Conservation (phyloP, 192 early-diverging fungal species). For the Obelidium mucronatum region DNA sequence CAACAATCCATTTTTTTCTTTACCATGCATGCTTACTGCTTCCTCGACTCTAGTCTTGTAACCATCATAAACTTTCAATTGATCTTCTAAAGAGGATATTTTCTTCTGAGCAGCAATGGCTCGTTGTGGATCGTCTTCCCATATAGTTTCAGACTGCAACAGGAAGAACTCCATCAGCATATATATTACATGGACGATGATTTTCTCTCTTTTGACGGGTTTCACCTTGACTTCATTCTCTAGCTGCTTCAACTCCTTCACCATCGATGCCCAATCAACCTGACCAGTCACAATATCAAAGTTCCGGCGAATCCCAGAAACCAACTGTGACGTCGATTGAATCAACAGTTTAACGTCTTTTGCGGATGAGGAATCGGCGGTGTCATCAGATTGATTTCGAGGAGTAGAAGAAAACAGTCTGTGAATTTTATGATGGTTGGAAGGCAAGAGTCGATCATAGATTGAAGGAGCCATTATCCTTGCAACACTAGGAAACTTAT, state of each 20-base stretch:
- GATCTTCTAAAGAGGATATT: conserved; percentile 42
- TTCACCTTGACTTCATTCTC: conserved; percentile 37
- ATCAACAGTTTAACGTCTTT: conserved; percentile 5
- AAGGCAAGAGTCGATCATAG: neutral
- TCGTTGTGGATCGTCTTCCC: conserved; percentile 45
- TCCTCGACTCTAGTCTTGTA: conserved; percentile 31
- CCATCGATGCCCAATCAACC: conserved; percentile 35
- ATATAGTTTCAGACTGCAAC: conserved; percentile 38
- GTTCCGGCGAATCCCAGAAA: neutral
- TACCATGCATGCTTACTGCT: conserved; percentile 39
- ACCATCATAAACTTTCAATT: conserved; percentile 39
- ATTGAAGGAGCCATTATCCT: too few relatives aligned
- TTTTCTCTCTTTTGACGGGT: neutral
- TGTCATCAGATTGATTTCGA: neutral
- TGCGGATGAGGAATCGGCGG: neutral
- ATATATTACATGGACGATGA: neutral
- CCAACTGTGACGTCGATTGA: neutral
- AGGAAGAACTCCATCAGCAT: neutral
- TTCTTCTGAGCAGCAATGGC: conserved; percentile 49
- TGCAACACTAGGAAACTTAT: too few relatives aligned
- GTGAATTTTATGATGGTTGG: neutral
- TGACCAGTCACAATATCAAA: conserved; percentile 29
- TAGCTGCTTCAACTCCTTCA: neutral
- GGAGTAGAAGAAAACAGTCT: neutral
- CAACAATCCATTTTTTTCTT: neutral